Evolutionary conservation across 345 rosid species (phyloP), one percentile per base, ranked within the genome.

Genomic region (Salix caprea): DNA sequence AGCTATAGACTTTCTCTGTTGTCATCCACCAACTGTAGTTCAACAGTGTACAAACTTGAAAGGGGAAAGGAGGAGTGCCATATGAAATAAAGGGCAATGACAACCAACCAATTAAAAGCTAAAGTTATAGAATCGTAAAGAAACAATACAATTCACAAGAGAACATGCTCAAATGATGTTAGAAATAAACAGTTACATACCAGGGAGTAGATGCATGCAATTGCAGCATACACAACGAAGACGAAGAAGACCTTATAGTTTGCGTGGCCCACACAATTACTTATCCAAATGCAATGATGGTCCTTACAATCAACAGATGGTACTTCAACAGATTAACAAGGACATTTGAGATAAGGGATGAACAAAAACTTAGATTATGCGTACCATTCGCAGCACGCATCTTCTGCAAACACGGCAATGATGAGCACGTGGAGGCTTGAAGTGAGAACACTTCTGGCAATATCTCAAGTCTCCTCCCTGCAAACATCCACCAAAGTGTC

Each of bases 261-360:
- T 78, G 93, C 87, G 72, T 92, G 96, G 78, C 98, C 98, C 3
- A 94, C 97, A 60, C 98, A 94, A 72, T 94, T 94, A 82, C 87
- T 92, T 85, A 94, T 94, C 98, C 98, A 94, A 44, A 92, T 91
- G 89, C 98, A 94, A 80, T 94, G 98, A 74, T 94, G 98, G 76
- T 94, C 98, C 98, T 94, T 73, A 67, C 74, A 91, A 86, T 80
- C 83, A 91, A 90, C 74, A 82, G 77, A 76, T 65, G 80, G 70
- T 71, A 82, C 13, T 80, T 82, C 73, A 88, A 85, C 48, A 30
- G 67, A 86, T 52, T 68, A 80, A 54, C 67, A 72, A 80, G 70
- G 44, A 73, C 19, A 83, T 71, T 69, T 81, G 71, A 60, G 42
- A 76, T 70, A 66, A 83, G 68, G 37, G 26, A 66, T 23, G 34